Conservation (phyloP, 768 basidiomycete species). For the Dioszegia hungarica region DNA sequence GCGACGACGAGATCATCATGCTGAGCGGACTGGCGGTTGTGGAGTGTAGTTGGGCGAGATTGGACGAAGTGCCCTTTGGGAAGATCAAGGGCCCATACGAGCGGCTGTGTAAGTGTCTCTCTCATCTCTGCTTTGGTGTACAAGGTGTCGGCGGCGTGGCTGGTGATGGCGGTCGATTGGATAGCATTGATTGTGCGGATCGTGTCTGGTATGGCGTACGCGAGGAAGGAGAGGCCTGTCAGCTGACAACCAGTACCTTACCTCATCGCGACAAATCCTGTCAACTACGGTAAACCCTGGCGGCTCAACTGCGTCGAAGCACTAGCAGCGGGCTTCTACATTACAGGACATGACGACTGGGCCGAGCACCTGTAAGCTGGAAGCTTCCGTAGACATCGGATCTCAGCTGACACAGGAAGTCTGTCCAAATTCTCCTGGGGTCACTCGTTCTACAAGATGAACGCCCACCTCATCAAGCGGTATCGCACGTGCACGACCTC, state of each 20-base stretch:
- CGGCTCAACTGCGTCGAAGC: constrained; percentile 85
- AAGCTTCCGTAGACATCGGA: too few species aligned
- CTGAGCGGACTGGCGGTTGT: constrained; percentile 85
- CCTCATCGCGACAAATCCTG: constrained; percentile 89
- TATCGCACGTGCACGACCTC: constrained; percentile 66
- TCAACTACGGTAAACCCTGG: constrained; percentile 98
- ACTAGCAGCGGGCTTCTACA: constrained; percentile 87
- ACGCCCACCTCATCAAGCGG: constrained; percentile 64
- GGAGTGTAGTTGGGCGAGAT: constrained; percentile 94
- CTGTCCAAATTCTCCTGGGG: constrained; percentile 88
- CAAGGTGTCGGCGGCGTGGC: too few species aligned
- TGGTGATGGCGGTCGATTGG: too few species aligned
- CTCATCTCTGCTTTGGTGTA: neutral
- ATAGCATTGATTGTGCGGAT: too few species aligned
- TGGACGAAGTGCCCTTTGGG: constrained; percentile 88
- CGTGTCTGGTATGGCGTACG: too few species aligned
- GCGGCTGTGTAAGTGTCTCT: constrained; percentile 62
- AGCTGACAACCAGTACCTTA: constrained; percentile 68
- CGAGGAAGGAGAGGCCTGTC: too few species aligned
- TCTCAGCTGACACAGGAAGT: constrained; percentile 16
- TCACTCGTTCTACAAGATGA: constrained; percentile 76
- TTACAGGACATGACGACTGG: constrained; percentile 76
- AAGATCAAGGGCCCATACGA: constrained; percentile 94
- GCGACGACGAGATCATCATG: constrained; percentile 73
- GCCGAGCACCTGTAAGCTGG: constrained; percentile 60